phyloP scores from a whole-genome alignment of 148 eudicot genomes.

The Amaranthus hypochondriacus region DNA sequence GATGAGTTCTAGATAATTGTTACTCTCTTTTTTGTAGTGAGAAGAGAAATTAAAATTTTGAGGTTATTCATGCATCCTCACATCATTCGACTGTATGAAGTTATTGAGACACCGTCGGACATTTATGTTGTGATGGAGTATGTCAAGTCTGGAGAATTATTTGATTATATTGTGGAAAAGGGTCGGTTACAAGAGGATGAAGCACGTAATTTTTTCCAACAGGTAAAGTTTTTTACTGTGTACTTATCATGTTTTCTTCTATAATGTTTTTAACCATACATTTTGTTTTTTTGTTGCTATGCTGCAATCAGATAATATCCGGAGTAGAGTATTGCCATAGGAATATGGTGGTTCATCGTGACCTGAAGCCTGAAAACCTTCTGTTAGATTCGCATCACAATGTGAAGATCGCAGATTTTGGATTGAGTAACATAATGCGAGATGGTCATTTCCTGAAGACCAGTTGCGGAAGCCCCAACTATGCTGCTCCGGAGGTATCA shows the following conservation, averaged over 20 bases:
- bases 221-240: conserved; percentile 36
- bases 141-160: conserved; percentile 84
- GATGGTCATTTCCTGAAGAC: conserved; percentile 88
- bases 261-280: not conserved
- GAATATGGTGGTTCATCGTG: conserved; percentile 96
- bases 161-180: conserved; percentile 83
- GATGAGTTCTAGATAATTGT: not conserved
- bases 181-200: conserved; percentile 82
- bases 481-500: conserved; percentile 95
- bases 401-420: conserved; percentile 94
- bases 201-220: conserved; percentile 82
- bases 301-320: conserved; percentile 61
- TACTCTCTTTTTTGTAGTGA: conserved; percentile 44
- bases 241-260: not conserved
- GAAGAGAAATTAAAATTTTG: conserved; percentile 77
- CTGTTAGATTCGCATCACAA: conserved; percentile 74
- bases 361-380: conserved; percentile 91
- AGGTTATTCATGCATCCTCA: conserved; percentile 92
- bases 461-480: conserved; percentile 94
- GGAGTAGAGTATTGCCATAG: conserved; percentile 96
- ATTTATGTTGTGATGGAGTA: conserved; percentile 90
- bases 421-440: conserved; percentile 89
- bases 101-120: conserved; percentile 76
- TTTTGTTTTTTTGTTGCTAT: not conserved
- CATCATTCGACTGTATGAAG: conserved; percentile 84